These are phyloP conservation scores for Chlorencoelia australis DNA, from an alignment of 2,329 filamentous ascomycete genomes.

Conservation along the genomic window DNA sequence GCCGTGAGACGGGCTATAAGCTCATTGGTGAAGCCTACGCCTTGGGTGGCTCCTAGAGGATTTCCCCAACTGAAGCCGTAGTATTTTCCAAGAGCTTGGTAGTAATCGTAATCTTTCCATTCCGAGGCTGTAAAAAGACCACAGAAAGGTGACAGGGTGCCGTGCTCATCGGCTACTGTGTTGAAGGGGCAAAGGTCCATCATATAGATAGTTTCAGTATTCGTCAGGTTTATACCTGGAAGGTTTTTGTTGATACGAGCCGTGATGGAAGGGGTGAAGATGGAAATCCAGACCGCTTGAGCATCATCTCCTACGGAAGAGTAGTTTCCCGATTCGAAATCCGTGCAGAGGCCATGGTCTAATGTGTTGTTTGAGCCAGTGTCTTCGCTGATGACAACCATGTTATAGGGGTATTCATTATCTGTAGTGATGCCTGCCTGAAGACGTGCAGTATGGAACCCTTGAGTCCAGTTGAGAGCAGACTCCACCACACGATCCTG, in stretches of 20 bases:
- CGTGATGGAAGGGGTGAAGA: conserved; percentile 60
- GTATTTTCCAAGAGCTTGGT: conserved; percentile 70
- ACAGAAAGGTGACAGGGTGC: conserved; percentile 62
- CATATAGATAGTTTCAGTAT: conserved; percentile 53
- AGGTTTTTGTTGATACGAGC: conserved; percentile 59
- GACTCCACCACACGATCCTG: conserved; percentile 65
- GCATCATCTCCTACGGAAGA: conserved; percentile 39
- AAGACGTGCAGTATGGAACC: conserved; percentile 47
- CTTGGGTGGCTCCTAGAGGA: conserved; percentile 70
- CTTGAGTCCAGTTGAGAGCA: conserved; percentile 64
- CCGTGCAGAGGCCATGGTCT: conserved; percentile 59
- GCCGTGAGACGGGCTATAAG: conserved; percentile 70
- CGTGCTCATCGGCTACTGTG: conserved; percentile 54
- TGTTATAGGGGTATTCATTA: conserved; percentile 37
- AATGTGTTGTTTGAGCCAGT: conserved; percentile 69
- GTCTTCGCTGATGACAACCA: conserved; percentile 62
- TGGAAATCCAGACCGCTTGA: conserved; percentile 46
- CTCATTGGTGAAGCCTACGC: conserved; percentile 82
- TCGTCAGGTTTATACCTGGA: conserved; percentile 53
- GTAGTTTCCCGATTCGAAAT: conserved; percentile 53
- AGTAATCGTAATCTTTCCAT: conserved; percentile 75
- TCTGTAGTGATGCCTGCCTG: conserved; percentile 30
- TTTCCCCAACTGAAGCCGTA: conserved; percentile 74
- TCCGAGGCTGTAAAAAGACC: conserved; percentile 60
- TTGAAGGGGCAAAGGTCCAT: conserved; percentile 89